Evolutionary conservation across 768 basidiomycete genomes (phyloP).

Genomic region (Leucosporidium yakuticum): DNA sequence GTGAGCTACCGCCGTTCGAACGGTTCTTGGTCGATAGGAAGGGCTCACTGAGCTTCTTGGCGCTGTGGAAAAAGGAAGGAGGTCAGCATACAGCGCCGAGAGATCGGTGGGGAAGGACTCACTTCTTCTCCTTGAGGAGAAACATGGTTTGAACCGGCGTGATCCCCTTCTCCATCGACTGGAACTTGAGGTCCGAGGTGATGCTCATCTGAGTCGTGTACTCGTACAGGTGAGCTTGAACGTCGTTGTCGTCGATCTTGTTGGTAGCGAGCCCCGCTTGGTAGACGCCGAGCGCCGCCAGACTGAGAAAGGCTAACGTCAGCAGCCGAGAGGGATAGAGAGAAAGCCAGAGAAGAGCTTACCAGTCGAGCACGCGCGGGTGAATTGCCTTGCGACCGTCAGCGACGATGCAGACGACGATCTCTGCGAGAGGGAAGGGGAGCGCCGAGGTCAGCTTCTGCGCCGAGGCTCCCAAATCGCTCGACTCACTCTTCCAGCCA

Average conservation of each 20-base stretch:
- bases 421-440: conserved; percentile 42
- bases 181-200: conserved; percentile 68
- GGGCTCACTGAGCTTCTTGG: conserved; percentile 46
- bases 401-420: conserved; percentile 45
- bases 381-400: conserved; percentile 47
- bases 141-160: conserved; percentile 55
- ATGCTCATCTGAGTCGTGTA: conserved; percentile 83
- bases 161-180: conserved; percentile 77
- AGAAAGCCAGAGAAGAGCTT: too few species aligned
- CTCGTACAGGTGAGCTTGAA: conserved; percentile 73
- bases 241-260: conserved; percentile 63
- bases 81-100: conserved; percentile 51
- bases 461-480: neutral
- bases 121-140: conserved; percentile 50
- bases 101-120: conserved; percentile 43
- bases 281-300: conserved; percentile 33
- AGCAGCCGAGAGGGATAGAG: neutral
- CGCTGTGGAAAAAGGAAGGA: conserved; percentile 50
- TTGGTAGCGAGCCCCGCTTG: conserved; percentile 39
- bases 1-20: neutral
- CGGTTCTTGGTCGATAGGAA: too few species aligned
- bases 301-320: conserved; percentile 47
- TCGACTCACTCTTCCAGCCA: conserved; percentile 44
- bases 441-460: neutral
- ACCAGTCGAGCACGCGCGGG: conserved; percentile 32